Percentiles rank a stretch among this genome's conserved stretches.
phyloP scores from a whole-genome alignment of 2,329 filamentous ascomycete species.

The Monosporascus sp. region DNA sequence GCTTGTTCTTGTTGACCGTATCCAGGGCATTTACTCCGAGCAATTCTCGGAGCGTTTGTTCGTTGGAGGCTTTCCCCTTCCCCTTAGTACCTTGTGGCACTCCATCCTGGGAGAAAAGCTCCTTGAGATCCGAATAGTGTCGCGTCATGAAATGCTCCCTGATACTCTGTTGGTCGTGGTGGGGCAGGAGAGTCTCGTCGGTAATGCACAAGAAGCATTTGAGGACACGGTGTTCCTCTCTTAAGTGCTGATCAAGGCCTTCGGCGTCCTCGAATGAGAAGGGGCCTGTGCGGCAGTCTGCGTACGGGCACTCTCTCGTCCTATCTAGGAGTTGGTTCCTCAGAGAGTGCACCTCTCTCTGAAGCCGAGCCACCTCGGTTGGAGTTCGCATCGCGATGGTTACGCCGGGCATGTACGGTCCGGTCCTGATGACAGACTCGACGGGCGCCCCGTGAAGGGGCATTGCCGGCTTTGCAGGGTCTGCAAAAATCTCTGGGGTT shows the following conservation, averaged over 20 bases:
- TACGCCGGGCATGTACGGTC: slow-evolving; percentile 29
- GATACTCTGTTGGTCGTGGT: slow-evolving; percentile 16
- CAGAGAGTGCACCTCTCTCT: slow-evolving; percentile 28
- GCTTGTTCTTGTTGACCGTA: not conserved
- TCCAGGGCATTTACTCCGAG: not conserved
- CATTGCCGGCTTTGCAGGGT: slow-evolving; percentile 27
- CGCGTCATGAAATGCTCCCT: slow-evolving; percentile 15
- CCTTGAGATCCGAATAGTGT: slow-evolving; percentile 14
- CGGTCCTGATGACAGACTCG: slow-evolving; percentile 32
- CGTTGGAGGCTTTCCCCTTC: not conserved
- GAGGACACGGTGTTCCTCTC: slow-evolving; percentile 25
- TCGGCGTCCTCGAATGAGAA: slow-evolving; percentile 25
- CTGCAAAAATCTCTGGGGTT: slow-evolving; percentile 24
- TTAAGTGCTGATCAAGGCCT: slow-evolving; percentile 31
- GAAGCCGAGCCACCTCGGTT: slow-evolving; percentile 33
- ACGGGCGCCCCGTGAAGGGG: slow-evolving; percentile 29
- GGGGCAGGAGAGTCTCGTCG: slow-evolving; percentile 25
- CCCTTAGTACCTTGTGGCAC: not conserved
- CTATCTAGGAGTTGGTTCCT: slow-evolving; percentile 31
- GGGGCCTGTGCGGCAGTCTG: slow-evolving; percentile 27
- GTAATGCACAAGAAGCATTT: slow-evolving; percentile 23
- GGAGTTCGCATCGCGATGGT: slow-evolving; percentile 35
- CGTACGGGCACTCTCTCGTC: slow-evolving; percentile 32
- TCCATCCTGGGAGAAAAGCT: slow-evolving; percentile 2
- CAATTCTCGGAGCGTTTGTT: not conserved